Evolutionary conservation across 768 basidiomycete species (phyloP).

Genomic region (Mycena leptocephala): DNA sequence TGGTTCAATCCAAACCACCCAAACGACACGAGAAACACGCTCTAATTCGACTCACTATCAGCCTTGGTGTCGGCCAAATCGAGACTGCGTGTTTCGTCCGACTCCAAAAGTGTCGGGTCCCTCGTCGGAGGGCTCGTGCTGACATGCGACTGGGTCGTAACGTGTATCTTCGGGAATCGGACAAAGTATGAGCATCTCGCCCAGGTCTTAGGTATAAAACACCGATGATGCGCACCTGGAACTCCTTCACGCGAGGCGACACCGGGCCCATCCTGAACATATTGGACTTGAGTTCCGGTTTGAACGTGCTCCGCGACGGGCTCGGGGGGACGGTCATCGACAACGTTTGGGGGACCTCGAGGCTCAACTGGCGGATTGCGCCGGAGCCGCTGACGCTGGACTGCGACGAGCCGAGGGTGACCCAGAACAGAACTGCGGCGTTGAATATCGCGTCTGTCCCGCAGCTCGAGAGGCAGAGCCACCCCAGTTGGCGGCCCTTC

Average conservation of each 20-base stretch:
- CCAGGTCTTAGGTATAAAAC: no score
- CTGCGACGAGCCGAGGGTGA: constrained; percentile 47
- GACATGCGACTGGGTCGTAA: constrained; percentile 25
- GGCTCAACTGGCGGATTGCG: background rate
- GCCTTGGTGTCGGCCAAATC: no score
- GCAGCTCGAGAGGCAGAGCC: constrained; percentile 64
- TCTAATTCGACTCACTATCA: no score
- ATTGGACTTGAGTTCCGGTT: background rate
- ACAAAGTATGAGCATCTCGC: background rate
- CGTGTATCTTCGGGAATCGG: constrained; percentile 19
- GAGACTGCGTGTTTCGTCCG: no score
- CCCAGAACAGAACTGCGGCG: constrained; percentile 65
- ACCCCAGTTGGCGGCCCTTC: constrained; percentile 63
- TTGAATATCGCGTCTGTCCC: constrained; percentile 58
- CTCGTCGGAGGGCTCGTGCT: constrained; percentile 3
- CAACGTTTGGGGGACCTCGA: background rate
- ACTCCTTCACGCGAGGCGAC: constrained; percentile 1
- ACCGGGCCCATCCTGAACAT: constrained; percentile 7
- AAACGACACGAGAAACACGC: no score
- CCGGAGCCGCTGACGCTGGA: background rate
- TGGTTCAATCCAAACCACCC: no score
- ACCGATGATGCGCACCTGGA: constrained; percentile 19
- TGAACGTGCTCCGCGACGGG: background rate
- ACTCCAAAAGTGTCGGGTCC: background rate
- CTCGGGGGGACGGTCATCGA: background rate